Base-by-base conservation (phyloP, 2,329 filamentous ascomycete genomes). In the Alternaria brassicicola region DNA sequence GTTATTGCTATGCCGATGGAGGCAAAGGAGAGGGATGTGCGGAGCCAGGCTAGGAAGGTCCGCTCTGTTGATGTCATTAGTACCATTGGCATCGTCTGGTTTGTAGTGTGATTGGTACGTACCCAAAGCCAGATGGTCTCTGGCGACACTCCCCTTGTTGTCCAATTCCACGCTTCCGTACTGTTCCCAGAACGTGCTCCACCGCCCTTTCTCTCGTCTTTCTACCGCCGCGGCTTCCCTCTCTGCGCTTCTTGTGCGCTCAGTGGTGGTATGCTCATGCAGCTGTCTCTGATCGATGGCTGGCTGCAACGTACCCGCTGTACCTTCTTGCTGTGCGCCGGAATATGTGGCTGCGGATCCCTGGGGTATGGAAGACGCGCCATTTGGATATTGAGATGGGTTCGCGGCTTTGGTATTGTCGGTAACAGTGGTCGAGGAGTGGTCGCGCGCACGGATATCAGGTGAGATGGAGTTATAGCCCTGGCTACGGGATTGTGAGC, bases 1-100 rank as follows among this genome's bases (percentile, higher is more conserved):
- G 91, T 94, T 38, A 95, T 85, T 41, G 90, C 91, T 59, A 95
- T 90, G 56, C 91, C 91, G 65, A 95, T 94, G 31, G 86, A 90
- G 10, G 91, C 90, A 71, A 95, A 95, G 23, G 89, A 88, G 33
- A 95, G 84, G 2, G 89, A 93, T 3, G 91, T 95, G 51, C 91
- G 86, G 41, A 95, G 84, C 91, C 91, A 95, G 53, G 91, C 91
- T 30, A 95, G 85, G 76, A 94, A 95, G 0, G 91, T 95, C 19
- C 91, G 85, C 78, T 95, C 91, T 93, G 55, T 47, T 2, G 2
- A 25, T 17, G 19, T 12, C 4, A 19, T 47, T 6, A 47, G 43
- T 35, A 35, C 15, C 1, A n/a, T n/a, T n/a, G 12, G 15, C 17
- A 21, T 31, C 26, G 6, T 42, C 17, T 19, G 3, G 6, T 8